Percentiles rank a stretch among this genome's conserved stretches.
Evolutionary conservation across 441 rosid genomes (phyloP).

Genomic region (Erodium trifolium): DNA sequence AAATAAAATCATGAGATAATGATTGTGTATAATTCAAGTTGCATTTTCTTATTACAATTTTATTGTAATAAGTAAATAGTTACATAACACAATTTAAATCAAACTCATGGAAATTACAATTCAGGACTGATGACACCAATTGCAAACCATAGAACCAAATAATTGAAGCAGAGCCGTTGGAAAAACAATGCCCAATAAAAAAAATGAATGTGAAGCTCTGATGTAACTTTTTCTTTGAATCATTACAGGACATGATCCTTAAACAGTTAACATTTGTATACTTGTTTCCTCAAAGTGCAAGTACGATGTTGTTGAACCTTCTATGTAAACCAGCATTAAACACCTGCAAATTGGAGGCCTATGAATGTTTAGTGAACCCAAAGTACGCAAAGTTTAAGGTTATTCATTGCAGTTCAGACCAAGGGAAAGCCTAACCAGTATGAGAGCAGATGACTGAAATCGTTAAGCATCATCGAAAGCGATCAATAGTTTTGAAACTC

Average conservation of each 20-base stretch:
- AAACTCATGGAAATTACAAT: conserved; percentile 1
- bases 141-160: neutral
- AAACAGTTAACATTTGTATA: neutral
- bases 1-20: too few relatives aligned
- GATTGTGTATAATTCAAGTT: neutral
- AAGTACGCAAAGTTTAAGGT: neutral
- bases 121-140: neutral
- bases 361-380: neutral
- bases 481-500: conserved; percentile 32
- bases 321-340: neutral
- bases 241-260: conserved; percentile 2
- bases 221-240: neutral
- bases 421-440: neutral
- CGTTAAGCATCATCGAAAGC: conserved; percentile 36
- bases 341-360: neutral
- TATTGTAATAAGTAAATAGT: neutral
- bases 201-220: neutral
- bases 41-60: neutral
- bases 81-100: neutral
- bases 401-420: neutral
- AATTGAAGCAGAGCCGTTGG: neutral
- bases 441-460: neutral
- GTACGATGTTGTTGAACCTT: neutral
- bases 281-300: conserved; percentile 1
- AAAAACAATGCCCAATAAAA: neutral